Base-by-base conservation (phyloP, 768 basidiomycete species). In the Lactifluus volemus region DNA sequence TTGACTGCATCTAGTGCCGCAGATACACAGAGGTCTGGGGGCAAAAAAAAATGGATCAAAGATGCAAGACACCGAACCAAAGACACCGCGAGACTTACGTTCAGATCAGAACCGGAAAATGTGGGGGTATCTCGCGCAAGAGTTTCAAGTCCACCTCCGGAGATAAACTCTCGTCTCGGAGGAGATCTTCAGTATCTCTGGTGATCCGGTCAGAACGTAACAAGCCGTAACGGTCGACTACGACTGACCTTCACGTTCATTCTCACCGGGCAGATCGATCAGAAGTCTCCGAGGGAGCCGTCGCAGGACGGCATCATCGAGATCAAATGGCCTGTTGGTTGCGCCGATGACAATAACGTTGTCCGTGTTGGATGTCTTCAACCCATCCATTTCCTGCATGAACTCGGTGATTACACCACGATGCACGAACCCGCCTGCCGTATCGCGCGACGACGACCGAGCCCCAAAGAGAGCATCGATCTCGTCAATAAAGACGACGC, bases 371-470 rank as follows among this genome's bases (percentile, higher is more conserved):
- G 84, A 86, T 9, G 88, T 82, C 70, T 84, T 88, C 60, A 98
- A 75, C 3, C 94, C 94, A 68, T 98, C 94, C 93, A 98, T 96
- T 71, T 96, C 92, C 69, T 91, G 89, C 90, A 94, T 92, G 71
- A 92, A 92, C 72, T 94, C 89, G 10, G 91, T 93, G 70, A 91
- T 88, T 54, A 95, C 84, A 49, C 91, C 88, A 44, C 92, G 79
- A 68, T 96, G 92, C 5, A 92, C 91, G 67, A 88, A 80, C 12
- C 84, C 84, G 57, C 92, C 85, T 9, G 88, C 89, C 44, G 84
- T 85, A 55, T 89, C 88, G 11, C 87, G 80, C 3, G 81, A 80
- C 15, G 89, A 86, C 68, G 84, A 79, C 21, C 94, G 85, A 47
- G 92, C 90, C 44, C 91, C 89, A 67, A 97, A 92, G 5, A 98